Percentiles rank a stretch among this genome's conserved stretches.
Evolutionary conservation across 2,329 filamentous ascomycete genomes (phyloP).

Genomic region (Sporothrix pseudoabietina): DNA sequence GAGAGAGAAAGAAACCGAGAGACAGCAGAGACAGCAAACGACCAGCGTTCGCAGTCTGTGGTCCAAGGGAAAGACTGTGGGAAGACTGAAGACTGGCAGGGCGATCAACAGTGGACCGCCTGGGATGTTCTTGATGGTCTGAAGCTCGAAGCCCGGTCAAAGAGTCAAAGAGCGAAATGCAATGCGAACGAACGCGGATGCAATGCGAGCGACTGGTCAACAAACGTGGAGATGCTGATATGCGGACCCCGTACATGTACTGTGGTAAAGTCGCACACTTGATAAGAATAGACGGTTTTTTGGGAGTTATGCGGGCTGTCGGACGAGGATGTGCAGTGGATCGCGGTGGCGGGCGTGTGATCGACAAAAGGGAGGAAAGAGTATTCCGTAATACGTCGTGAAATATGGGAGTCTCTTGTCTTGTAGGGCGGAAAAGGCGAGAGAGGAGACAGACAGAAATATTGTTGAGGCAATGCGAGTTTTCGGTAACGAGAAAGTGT

Average conservation of each 20-base stretch:
- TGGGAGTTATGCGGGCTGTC: neutral
- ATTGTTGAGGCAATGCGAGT: conserved; percentile 7
- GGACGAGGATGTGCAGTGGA: conserved; percentile 21
- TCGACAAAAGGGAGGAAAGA: conserved; percentile 27
- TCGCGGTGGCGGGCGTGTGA: conserved; percentile 26
- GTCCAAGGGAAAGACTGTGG: neutral
- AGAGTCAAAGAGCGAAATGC: conserved; percentile 18
- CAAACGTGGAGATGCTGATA: neutral
- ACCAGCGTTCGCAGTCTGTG: conserved; percentile 12
- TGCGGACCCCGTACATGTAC: too few species aligned
- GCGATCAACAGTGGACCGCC: conserved; percentile 18
- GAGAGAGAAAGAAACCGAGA: neutral
- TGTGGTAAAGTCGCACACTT: neutral
- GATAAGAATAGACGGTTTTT: conserved; percentile 18
- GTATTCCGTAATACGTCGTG: neutral
- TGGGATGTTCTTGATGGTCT: conserved; percentile 19
- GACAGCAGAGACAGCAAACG: conserved; percentile 13
- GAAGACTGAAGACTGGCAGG: neutral
- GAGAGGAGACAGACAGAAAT: neutral
- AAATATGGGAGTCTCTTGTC: neutral
- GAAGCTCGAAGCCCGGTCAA: conserved; percentile 17
- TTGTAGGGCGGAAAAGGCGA: neutral
- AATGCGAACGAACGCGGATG: neutral
- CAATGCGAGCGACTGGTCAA: neutral
- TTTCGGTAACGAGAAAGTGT: conserved; percentile 3